These are phyloP conservation scores for Mitosporidium daphniae DNA, from an alignment of 371 early-diverging fungal genomes.

Conservation along the genomic window DNA sequence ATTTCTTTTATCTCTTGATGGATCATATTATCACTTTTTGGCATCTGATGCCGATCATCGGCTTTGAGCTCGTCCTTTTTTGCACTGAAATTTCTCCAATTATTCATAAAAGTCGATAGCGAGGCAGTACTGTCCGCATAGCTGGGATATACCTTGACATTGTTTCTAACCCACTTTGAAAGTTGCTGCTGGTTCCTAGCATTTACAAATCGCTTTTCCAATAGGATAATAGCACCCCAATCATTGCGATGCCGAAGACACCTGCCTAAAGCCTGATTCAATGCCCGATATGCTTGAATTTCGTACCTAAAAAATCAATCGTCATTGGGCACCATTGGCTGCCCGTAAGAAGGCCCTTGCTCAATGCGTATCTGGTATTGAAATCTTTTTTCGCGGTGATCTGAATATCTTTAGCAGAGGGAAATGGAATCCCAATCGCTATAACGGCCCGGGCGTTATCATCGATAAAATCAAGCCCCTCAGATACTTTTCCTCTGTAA, in stretches of 20 bases:
- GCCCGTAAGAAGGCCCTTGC: constrained; percentile 5
- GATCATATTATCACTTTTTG: too few relatives aligned
- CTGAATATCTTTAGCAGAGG: constrained; percentile 17
- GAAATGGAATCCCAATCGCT: constrained; percentile 59
- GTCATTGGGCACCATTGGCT: constrained; percentile 10
- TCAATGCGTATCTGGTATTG: constrained; percentile 8
- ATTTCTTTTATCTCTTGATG: too few relatives aligned
- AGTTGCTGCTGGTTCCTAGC: constrained; percentile 11
- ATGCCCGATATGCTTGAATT: constrained; percentile 46
- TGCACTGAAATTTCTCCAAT: too few relatives aligned
- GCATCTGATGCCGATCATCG: too few relatives aligned
- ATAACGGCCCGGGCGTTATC: constrained; percentile 45
- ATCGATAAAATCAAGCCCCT: constrained; percentile 76
- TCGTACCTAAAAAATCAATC: constrained; percentile 55
- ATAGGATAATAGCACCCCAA: constrained; percentile 21
- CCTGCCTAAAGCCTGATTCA: constrained; percentile 73
- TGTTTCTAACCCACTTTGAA: constrained; percentile 21
- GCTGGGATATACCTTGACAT: constrained; percentile 1
- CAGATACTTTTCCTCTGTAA: constrained; percentile 57
- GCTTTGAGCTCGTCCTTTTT: too few relatives aligned
- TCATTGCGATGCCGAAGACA: constrained; percentile 55
- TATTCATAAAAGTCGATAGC: too few relatives aligned
- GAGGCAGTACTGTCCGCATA: too few relatives aligned
- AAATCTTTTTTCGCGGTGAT: constrained; percentile 21
- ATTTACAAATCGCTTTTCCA: constrained; percentile 21